Evolutionary conservation across 768 basidiomycete genomes (phyloP).

Genomic region (Lepiota subincarnata): DNA sequence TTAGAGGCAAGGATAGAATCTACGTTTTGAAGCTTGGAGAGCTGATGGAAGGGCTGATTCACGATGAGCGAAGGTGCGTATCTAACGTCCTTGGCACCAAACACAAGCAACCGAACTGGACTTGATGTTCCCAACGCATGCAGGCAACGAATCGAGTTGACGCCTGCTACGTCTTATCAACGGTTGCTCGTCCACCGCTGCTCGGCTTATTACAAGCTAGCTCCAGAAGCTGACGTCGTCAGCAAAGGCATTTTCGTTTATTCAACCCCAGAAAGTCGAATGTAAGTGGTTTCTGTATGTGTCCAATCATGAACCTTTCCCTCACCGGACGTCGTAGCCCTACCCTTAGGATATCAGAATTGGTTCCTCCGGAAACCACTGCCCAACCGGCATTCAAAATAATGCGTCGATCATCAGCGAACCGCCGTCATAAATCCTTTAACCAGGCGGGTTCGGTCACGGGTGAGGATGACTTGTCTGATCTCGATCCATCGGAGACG

Average conservation of each 20-base stretch:
- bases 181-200: conserved; percentile 84
- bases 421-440: conserved; percentile 52
- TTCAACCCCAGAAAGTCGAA: conserved; percentile 60
- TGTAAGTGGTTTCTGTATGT: conserved; percentile 47
- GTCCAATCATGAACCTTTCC: conserved; percentile 14
- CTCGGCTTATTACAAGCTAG: conserved; percentile 74
- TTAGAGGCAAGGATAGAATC: conserved; percentile 82
- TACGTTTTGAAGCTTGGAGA: conserved; percentile 89
- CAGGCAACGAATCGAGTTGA: conserved; percentile 63
- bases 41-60: conserved; percentile 75
- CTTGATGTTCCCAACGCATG: conserved; percentile 14
- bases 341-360: conserved; percentile 61
- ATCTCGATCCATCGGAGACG: conserved; percentile 74
- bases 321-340: conserved; percentile 44
- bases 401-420: conserved; percentile 65
- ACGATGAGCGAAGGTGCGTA: conserved; percentile 60
- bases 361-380: conserved; percentile 70
- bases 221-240: conserved; percentile 60
- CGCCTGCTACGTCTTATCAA: conserved; percentile 76
- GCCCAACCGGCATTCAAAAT: conserved; percentile 82
- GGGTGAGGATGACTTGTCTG: conserved; percentile 76
- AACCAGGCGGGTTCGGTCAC: conserved; percentile 73
- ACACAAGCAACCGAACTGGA: not conserved
- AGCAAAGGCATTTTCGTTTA: conserved; percentile 62
- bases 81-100: conserved; percentile 11